Evolutionary conservation across 768 basidiomycete species (phyloP).

Genomic region (Collybiopsis luxurians): DNA sequence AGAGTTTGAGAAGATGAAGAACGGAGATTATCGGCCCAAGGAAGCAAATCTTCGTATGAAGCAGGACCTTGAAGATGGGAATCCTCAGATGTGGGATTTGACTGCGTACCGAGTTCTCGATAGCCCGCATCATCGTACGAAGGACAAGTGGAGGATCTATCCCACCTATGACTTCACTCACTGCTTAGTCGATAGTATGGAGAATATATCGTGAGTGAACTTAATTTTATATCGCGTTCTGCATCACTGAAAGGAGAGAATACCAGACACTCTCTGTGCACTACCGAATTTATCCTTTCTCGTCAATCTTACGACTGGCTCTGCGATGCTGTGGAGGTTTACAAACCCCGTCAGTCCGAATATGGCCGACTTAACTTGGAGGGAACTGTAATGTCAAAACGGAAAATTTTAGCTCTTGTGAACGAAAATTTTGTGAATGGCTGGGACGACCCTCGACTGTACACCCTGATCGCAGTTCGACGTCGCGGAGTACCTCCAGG

Average conservation of each 20-base stretch:
- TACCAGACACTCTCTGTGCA: conserved; percentile 91
- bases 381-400: conserved; percentile 95
- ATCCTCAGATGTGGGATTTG: conserved; percentile 99
- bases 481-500: conserved; percentile 96
- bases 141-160: conserved; percentile 94
- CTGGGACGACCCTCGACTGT: conserved; percentile 98
- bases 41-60: conserved; percentile 97
- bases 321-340: conserved; percentile 95
- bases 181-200: conserved; percentile 96
- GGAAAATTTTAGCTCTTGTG: conserved; percentile 89
- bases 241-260: conserved; percentile 2
- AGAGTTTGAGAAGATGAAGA: conserved; percentile 92
- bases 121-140: conserved; percentile 90
- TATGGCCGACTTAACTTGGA: conserved; percentile 92
- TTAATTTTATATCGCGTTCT: neutral
- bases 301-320: conserved; percentile 99
- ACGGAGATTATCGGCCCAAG: conserved; percentile 86
- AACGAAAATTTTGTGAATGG: conserved; percentile 79
- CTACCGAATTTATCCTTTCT: conserved; percentile 91
- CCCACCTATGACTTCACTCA: conserved; percentile 99
- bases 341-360: conserved; percentile 96
- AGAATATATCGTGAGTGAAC: conserved; percentile 93
- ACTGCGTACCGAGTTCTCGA: conserved; percentile 94
- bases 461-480: conserved; percentile 93
- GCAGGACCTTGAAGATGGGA: conserved; percentile 87